These are phyloP conservation scores for Phenoliferia sp. DNA, from an alignment of 1,284 basidiomycete species.

Conservation along the genomic window DNA sequence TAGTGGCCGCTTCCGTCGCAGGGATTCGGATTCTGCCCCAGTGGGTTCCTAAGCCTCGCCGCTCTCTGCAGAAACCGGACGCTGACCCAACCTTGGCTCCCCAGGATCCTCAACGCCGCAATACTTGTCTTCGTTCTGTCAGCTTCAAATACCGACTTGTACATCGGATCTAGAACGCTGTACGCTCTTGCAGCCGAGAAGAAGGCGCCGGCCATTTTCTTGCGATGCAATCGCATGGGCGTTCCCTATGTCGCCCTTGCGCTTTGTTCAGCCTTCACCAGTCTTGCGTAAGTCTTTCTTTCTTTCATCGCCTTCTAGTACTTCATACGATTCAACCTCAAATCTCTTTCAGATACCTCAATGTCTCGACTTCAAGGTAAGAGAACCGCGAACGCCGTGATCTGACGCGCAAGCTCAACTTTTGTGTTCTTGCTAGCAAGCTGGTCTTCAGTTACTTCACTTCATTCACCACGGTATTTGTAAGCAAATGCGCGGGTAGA, in stretches of 20 bases:
- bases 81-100: slow-evolving; percentile 5
- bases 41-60: background rate
- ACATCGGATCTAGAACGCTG: slow-evolving; percentile 71
- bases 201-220: slow-evolving; percentile 57
- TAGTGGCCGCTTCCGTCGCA: slow-evolving; percentile 74
- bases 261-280: slow-evolving; percentile 40
- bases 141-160: slow-evolving; percentile 64
- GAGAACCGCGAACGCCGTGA: no score
- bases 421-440: no score
- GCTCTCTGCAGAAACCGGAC: background rate
- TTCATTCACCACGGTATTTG: slow-evolving; percentile 14
- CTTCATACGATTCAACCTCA: no score
- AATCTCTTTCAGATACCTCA: slow-evolving; percentile 57
- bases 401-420: no score
- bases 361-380: slow-evolving; percentile 53
- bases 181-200: slow-evolving; percentile 70
- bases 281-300: slow-evolving; percentile 40
- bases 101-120: slow-evolving; percentile 56
- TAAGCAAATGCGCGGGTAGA: no score
- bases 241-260: slow-evolving; percentile 47
- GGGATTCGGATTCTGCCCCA: slow-evolving; percentile 65
- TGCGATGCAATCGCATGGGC: slow-evolving; percentile 48
- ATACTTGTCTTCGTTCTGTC: slow-evolving; percentile 74
- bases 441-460: slow-evolving; percentile 67
- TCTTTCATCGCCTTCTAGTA: background rate